Base-by-base conservation (phyloP, 768 basidiomycete species). In the Xerocomellus chrysenteron region DNA sequence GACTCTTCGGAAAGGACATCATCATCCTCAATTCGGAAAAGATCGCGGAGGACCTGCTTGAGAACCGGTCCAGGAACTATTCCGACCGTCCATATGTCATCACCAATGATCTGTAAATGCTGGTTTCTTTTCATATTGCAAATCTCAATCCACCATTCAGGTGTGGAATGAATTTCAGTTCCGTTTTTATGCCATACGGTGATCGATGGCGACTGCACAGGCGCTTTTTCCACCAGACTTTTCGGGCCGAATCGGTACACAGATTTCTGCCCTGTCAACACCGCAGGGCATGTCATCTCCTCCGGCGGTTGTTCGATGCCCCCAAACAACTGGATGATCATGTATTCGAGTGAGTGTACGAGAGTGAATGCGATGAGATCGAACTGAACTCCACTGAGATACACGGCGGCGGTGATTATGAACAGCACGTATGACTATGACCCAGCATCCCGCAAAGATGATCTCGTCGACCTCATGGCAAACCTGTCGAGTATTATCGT, bases 171-270 rank as follows among this genome's bases (percentile, higher is more conserved):
- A 45, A 13, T 10, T 61, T 51, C 33, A 35, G 43, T 7, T 30
- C 59, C 1, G 24, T 9, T 10, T 0, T 50, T 0, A 1, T 55
- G 43, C 39, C 16, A 2, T 56, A 64, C 2, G 58, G 62, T 0
- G 46, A 64, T 16, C 17, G 3, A 13, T 63, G 62, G 62, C 51
- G 60, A 30, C 8, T 58, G 7, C 60, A 62, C 12, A 35, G 61
- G 19, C 61, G 50, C 2, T n/a, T 62, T 28, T 54, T 62, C 19
- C 61, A 62, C 39, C 59, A 62, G 28, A 51, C 60, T 0, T 58
- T 62, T n/a, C 24, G 48, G 3, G 11, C 1, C 0, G 39, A 49
- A 0, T 45, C 28, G 1, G 43, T 33, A 6, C 7, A 24, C 0
- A 58, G 52, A 39, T 62, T 62, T 21, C 4, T 41, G 0, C 52